phyloP scores from a whole-genome alignment of 257 asterid genomes.

The Paulownia fortunei region DNA sequence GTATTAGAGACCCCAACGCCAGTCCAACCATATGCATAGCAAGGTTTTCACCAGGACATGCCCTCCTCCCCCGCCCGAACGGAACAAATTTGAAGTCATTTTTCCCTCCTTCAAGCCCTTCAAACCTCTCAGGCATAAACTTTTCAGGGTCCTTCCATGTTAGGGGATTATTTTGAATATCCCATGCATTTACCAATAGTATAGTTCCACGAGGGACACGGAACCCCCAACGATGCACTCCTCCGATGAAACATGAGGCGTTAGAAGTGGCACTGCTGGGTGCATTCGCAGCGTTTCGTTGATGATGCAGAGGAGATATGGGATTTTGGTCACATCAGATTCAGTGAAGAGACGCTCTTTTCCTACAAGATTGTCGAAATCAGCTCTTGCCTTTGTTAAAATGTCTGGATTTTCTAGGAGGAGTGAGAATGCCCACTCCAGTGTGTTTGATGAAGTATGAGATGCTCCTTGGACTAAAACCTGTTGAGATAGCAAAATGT shows the following conservation, averaged over 20 bases:
- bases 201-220: constrained; percentile 43
- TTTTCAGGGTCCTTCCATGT: constrained; percentile 33
- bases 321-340: constrained; percentile 34
- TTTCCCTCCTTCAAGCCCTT: constrained; percentile 27
- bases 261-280: constrained; percentile 45
- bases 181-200: constrained; percentile 45
- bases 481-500: constrained; percentile 16
- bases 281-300: constrained; percentile 47
- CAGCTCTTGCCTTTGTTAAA: constrained; percentile 28
- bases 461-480: constrained; percentile 50
- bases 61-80: constrained; percentile 51
- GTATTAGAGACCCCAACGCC: constrained; percentile 44
- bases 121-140: constrained; percentile 43
- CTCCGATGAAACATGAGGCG: constrained; percentile 40
- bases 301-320: constrained; percentile 42
- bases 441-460: constrained; percentile 39
- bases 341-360: constrained; percentile 32
- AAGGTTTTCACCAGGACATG: constrained; percentile 46
- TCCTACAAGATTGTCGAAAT: constrained; percentile 34
- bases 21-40: constrained; percentile 41
- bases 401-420: constrained; percentile 39
- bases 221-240: constrained; percentile 37
- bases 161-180: constrained; percentile 34
- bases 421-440: constrained; percentile 50
- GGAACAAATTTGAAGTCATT: constrained; percentile 31